Evolutionary conservation across 495 filamentous ascomycete genomes (phyloP).

Genomic region (Beverwykella pulmonaria): DNA sequence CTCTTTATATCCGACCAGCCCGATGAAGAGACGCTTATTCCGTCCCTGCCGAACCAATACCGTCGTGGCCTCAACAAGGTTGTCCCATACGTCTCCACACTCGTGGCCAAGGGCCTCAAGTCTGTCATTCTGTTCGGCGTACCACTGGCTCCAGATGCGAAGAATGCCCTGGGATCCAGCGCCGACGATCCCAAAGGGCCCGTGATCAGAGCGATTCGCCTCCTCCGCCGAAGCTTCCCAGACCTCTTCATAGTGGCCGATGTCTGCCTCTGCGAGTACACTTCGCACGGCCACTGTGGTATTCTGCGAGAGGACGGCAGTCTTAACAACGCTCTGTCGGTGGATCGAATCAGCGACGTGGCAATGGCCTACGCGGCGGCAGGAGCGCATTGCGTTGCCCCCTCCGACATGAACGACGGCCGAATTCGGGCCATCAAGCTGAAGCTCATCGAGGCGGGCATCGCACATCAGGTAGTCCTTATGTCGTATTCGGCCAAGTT

Average conservation of each 20-base stretch:
- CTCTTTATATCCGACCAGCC: constrained; percentile 93
- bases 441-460: constrained; percentile 87
- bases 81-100: constrained; percentile 78
- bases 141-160: constrained; percentile 73
- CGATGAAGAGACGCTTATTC: constrained; percentile 87
- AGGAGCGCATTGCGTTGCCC: constrained; percentile 94
- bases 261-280: constrained; percentile 98
- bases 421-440: constrained; percentile 95
- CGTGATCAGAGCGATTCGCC: constrained; percentile 80
- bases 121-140: constrained; percentile 97
- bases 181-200: constrained; percentile 92
- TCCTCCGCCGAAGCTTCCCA: constrained; percentile 81
- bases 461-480: constrained; percentile 83
- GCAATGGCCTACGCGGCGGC: constrained; percentile 90
- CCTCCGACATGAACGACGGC: constrained; percentile 98
- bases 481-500: constrained; percentile 99
- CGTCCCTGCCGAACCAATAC: constrained; percentile 84
- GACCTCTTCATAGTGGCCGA: constrained; percentile 86
- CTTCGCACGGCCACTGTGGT: constrained; percentile 97
- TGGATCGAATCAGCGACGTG: constrained; percentile 91
- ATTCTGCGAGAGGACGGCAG: constrained; percentile 89
- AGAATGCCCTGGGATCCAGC: constrained; percentile 89
- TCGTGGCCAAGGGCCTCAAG: constrained; percentile 82
- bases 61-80: constrained; percentile 86
- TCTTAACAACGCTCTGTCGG: constrained; percentile 87